Evolutionary conservation across 1,139 yeast genomes (phyloP), one percentile per base, ranked within the genome.

Genomic region (Geotrichum siamense): DNA sequence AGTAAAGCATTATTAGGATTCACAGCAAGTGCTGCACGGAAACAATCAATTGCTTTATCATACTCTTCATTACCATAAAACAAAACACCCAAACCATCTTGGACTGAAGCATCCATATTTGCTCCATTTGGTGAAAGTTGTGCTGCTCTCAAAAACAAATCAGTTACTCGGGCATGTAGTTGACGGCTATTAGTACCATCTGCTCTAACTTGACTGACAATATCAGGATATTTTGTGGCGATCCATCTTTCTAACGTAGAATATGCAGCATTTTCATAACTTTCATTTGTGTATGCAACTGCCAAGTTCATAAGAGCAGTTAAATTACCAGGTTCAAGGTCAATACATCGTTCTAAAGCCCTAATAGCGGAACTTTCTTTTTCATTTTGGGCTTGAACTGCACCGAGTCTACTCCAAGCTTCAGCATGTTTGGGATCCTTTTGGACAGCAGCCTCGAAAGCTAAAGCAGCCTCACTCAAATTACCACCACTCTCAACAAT

Each of bases 401-500:
- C 83, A 3, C 98, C 98, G 40, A 91, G 69, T 55, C 82, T 80
- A 47, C 84, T 71, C 98, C 98, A 91, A 0, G 97, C 97, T 61
- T 85, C 84, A 2, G 82, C 76, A 58, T 89, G 96, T 32, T 70
- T 68, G 15, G 86, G 78, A 55, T 86, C 71, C 55, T 79, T 78
- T 63, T 84, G 86, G 28, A 89, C 86, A 0, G 97, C 97, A 3
- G 97, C 97, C 64, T 91, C 98, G 63, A 91, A 91, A 3, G 96
- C 96, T 54, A 91, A 69, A 0, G 96, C 96, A 2, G 97, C 97
- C 58, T 89, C 95, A 37, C 93, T 80, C 49, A 91, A 70, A 60
- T 86, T 87, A n/a, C 97, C 97, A 8, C 98, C 98, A 55, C 80
- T 82, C 60, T 86, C 96, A 96, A 89, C 85, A 53, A 91, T 70